Conservation (phyloP, 2,329 filamentous ascomycete species). For the Orbilia ellipsospora region DNA sequence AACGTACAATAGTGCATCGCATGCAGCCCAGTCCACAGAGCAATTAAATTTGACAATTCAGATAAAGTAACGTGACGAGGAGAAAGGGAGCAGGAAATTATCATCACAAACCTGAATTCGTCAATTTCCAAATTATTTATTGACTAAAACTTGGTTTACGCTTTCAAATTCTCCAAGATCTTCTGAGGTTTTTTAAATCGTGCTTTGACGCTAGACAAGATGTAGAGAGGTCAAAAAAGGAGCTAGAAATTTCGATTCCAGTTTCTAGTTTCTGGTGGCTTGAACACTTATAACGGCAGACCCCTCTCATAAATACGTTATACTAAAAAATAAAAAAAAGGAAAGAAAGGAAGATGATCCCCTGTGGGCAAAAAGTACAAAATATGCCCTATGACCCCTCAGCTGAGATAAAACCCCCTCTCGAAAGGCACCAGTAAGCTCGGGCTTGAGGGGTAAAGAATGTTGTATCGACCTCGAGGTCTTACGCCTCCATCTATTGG, state of each 20-base stretch:
- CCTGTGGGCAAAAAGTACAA: not conserved
- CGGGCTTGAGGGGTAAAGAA: not conserved
- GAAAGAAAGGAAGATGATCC: not conserved
- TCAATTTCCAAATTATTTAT: too few species aligned
- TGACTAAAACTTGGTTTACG: too few species aligned
- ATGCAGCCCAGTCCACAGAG: not conserved
- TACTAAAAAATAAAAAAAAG: not conserved
- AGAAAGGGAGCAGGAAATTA: too few species aligned
- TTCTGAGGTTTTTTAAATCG: too few species aligned
- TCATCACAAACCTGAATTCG: too few species aligned
- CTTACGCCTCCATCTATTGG: too few species aligned
- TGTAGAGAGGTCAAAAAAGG: too few species aligned
- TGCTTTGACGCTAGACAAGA: too few species aligned
- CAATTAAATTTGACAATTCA: not conserved
- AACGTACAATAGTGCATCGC: slow-evolving; percentile 9
- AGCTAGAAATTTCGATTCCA: too few species aligned
- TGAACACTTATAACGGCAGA: slow-evolving; percentile 3
- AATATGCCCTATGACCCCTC: not conserved
- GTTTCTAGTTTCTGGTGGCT: slow-evolving; percentile 26
- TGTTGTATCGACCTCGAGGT: not conserved
- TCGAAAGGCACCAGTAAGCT: slow-evolving; percentile 11
- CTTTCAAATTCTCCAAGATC: too few species aligned
- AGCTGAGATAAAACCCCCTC: slow-evolving; percentile 7
- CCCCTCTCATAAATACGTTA: not conserved
- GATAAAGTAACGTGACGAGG: too few species aligned